Percentiles rank a stretch among this genome's conserved stretches.
phyloP scores from a whole-genome alignment of 1,284 basidiomycete genomes.

The Salmacisia buchloeana region DNA sequence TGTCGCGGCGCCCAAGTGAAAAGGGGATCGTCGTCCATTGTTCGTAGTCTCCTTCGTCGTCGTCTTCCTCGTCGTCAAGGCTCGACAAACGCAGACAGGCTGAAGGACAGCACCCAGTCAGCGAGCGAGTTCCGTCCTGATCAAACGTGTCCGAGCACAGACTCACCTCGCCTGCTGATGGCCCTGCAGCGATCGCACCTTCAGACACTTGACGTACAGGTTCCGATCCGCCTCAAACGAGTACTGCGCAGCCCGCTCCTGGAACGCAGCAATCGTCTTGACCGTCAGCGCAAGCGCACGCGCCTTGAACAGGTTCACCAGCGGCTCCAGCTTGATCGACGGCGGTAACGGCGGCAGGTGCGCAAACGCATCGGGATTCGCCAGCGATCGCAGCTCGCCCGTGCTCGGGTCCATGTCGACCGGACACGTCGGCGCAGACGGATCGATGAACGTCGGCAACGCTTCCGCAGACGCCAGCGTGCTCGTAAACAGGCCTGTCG shows the following conservation, averaged over 20 bases:
- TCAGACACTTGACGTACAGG: slow-evolving; percentile 39
- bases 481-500: slow-evolving; percentile 42
- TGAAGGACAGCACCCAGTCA: not conserved
- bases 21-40: too few relatives aligned
- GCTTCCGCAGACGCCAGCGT: slow-evolving; percentile 39
- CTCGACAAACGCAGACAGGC: not conserved
- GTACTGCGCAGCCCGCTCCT: slow-evolving; percentile 29
- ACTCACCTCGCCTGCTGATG: slow-evolving; percentile 30
- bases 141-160: not conserved
- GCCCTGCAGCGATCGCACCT: slow-evolving; percentile 36
- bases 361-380: slow-evolving; percentile 24
- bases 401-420: slow-evolving; percentile 11
- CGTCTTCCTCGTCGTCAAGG: not conserved
- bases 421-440: slow-evolving; percentile 16
- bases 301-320: slow-evolving; percentile 42
- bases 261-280: slow-evolving; percentile 39
- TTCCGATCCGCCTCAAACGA: slow-evolving; percentile 33
- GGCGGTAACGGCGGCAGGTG: slow-evolving; percentile 31
- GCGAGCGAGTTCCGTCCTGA: not conserved
- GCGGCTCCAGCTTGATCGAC: slow-evolving; percentile 23
- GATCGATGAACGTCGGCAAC: slow-evolving; percentile 38
- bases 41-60: too few relatives aligned
- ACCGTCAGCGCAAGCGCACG: slow-evolving; percentile 31
- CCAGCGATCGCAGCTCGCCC: slow-evolving; percentile 17
- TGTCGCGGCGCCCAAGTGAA: too few relatives aligned